Evolutionary conservation across 2,329 filamentous ascomycete genomes (phyloP).

Genomic region (Fusarium sp.): DNA sequence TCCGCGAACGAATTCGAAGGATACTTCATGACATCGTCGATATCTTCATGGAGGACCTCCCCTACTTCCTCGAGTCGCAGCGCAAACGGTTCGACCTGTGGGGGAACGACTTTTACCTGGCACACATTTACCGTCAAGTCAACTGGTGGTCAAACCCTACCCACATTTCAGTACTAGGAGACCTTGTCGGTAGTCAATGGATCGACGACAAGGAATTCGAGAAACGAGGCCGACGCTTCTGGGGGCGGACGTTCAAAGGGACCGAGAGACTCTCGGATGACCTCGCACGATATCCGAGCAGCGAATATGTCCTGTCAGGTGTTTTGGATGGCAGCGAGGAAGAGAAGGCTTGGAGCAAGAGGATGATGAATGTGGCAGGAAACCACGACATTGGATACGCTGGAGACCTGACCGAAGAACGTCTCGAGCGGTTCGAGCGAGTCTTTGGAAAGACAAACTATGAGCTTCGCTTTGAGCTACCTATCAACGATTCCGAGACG

Average conservation of each 20-base stretch:
- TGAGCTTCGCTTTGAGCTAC: slow-evolving; percentile 79
- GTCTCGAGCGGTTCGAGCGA: slow-evolving; percentile 83
- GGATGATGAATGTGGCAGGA: slow-evolving; percentile 89
- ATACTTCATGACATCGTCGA: slow-evolving; percentile 69
- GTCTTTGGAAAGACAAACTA: slow-evolving; percentile 91
- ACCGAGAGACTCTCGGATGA: slow-evolving; percentile 71
- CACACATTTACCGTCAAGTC: slow-evolving; percentile 87
- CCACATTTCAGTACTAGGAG: slow-evolving; percentile 88
- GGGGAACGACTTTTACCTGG: slow-evolving; percentile 94
- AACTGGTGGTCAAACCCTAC: slow-evolving; percentile 87
- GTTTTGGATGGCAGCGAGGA: slow-evolving; percentile 58
- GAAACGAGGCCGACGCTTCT: slow-evolving; percentile 77
- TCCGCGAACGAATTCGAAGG: slow-evolving; percentile 64
- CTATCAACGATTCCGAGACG: slow-evolving; percentile 54
- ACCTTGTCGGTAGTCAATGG: slow-evolving; percentile 96
- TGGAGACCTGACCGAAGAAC: slow-evolving; percentile 82
- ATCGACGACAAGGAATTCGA: slow-evolving; percentile 87
- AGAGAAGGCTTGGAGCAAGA: slow-evolving; percentile 71
- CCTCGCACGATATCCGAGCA: slow-evolving; percentile 59
- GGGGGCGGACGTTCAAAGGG: slow-evolving; percentile 81
- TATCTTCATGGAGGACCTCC: slow-evolving; percentile 74
- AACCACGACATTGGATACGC: slow-evolving; percentile 98
- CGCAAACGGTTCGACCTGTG: slow-evolving; percentile 88
- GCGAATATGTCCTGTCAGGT: slow-evolving; percentile 63
- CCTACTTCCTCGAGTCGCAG: slow-evolving; percentile 70